Conservation (phyloP, 2,329 filamentous ascomycete species). For the Aureobasidium sp. region DNA sequence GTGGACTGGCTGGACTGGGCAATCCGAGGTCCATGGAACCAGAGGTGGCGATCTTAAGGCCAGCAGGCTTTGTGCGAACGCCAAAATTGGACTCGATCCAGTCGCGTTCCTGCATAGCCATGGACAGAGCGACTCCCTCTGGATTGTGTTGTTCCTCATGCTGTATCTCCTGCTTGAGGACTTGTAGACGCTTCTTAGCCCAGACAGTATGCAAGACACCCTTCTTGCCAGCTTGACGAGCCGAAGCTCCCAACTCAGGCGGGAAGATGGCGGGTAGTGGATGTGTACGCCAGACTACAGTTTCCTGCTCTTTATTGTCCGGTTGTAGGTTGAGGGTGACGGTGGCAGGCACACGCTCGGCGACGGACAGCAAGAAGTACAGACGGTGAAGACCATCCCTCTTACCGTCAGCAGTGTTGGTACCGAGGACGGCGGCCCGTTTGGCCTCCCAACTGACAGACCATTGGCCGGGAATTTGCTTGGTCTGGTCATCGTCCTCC, state of each 20-base stretch:
- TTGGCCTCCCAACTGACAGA: slow-evolving; percentile 79
- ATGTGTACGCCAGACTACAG: slow-evolving; percentile 55
- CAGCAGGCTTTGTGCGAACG: slow-evolving; percentile 37
- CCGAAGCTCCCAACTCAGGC: slow-evolving; percentile 59
- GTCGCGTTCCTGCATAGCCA: slow-evolving; percentile 72
- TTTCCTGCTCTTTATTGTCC: slow-evolving; percentile 22
- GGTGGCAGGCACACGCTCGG: slow-evolving; percentile 60
- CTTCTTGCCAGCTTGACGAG: slow-evolving; percentile 59
- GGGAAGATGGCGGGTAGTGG: slow-evolving; percentile 83
- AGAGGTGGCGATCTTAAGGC: slow-evolving; percentile 27
- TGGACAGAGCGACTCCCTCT: slow-evolving; percentile 75
- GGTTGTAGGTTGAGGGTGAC: slow-evolving; percentile 55
- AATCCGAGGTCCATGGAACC: slow-evolving; percentile 23
- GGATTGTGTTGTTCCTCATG: slow-evolving; percentile 63
- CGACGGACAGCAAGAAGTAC: slow-evolving; percentile 73
- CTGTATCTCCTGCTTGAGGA: slow-evolving; percentile 68
- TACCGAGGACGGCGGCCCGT: slow-evolving; percentile 48
- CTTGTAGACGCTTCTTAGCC: slow-evolving; percentile 72
- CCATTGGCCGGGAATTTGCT: slow-evolving; percentile 51
- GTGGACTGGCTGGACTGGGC: slow-evolving; percentile 49
- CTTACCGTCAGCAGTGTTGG: slow-evolving; percentile 48
- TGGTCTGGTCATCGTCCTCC: slow-evolving; percentile 53
- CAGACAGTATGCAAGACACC: slow-evolving; percentile 85
- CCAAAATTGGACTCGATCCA: slow-evolving; percentile 83
- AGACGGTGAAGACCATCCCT: slow-evolving; percentile 47